Evolutionary conservation across 306 rosid species (phyloP), one percentile per base, ranked within the genome.

Genomic region (Cicer cuneatum): DNA sequence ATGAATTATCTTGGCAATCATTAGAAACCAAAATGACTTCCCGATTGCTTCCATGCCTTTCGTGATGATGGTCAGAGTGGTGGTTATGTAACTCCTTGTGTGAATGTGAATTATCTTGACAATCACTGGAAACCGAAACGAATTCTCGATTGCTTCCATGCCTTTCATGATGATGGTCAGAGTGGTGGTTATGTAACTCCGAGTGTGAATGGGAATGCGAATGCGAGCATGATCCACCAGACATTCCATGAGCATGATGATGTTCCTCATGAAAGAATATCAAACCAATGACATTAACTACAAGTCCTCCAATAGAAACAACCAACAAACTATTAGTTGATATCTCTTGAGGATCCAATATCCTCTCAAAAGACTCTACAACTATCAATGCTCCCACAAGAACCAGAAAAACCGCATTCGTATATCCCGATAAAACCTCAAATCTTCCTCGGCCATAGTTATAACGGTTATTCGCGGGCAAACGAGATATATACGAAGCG

Each of bases 261-360:
- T 93, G 98, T 85, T 93, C 98, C 84, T 93, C 98, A 1, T 93
- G 98, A 80, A 93, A 90, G 89, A 93, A 93, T 78, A 93, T 64
- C 74, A 93, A 85, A 64, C 98, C 98, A 62, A 93, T 76, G 66
- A 93, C 74, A 74, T 93, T 93, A n/a, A 93, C 97, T 3, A 90
- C 10, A 38, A 93, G 93, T 48, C 98, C 98, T 66, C 98, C 98
- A 19, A 93, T 69, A 14, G 98, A 93, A 77, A 93, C 96, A 63
- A 78, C 83, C 78, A 93, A 84, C 62, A 93, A 70, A 74, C 98
- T 90, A 73, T 43, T 84, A 43, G 98, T 93, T 5, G 98, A 89
- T 69, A 93, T 87, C 78, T 93, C 98, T 77, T 89, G 97, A 53
- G 98, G 98, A 73, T 90, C 98, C 86, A 93, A 86, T 75, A 93